Percentiles rank a stretch among this genome's conserved stretches.
Evolutionary conservation across 768 basidiomycete species (phyloP).

Genomic region (Epithele typhae): DNA sequence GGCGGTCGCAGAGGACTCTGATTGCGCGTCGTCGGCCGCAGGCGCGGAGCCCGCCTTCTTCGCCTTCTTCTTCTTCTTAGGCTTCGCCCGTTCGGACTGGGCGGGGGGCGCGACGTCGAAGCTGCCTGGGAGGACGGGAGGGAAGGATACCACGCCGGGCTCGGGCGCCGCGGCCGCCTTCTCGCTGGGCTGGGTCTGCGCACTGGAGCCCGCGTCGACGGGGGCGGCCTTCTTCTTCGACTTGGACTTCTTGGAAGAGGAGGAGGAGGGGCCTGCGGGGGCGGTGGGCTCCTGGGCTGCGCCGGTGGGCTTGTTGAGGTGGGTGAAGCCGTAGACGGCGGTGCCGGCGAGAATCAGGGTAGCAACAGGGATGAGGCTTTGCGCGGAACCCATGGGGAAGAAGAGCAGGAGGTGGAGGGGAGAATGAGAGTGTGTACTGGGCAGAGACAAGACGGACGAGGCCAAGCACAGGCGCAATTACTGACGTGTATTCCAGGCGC

Average conservation of each 20-base stretch:
- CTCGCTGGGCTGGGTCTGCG: slow-evolving; percentile 2
- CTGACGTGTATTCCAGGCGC: slow-evolving; percentile 15
- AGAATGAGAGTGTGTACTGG: not conserved
- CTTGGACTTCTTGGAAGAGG: slow-evolving; percentile 16
- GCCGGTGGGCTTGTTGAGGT: slow-evolving; percentile 18
- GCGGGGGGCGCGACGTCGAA: slow-evolving; percentile 31
- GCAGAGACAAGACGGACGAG: not conserved
- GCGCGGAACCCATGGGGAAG: slow-evolving; percentile 18
- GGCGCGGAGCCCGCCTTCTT: slow-evolving; percentile 20
- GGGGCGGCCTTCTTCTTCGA: slow-evolving; percentile 18
- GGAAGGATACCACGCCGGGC: slow-evolving; percentile 32
- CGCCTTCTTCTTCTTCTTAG: slow-evolving; percentile 42
- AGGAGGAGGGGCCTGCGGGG: not conserved
- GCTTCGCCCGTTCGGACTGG: slow-evolving; percentile 29
- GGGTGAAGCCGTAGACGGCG: slow-evolving; percentile 19
- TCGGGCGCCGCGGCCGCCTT: slow-evolving; percentile 5
- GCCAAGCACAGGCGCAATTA: not conserved
- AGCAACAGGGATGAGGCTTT: slow-evolving; percentile 15
- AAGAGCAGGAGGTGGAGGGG: not conserved
- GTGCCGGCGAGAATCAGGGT: slow-evolving; percentile 17
- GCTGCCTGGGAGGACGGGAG: slow-evolving; percentile 41
- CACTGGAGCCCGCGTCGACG: not conserved
- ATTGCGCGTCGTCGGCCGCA: slow-evolving; percentile 18
- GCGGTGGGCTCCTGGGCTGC: slow-evolving; percentile 3
- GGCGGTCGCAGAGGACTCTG: slow-evolving; percentile 26